phyloP scores from a whole-genome alignment of 202 grass and related monocot genomes.

The Panicum hallii region DNA sequence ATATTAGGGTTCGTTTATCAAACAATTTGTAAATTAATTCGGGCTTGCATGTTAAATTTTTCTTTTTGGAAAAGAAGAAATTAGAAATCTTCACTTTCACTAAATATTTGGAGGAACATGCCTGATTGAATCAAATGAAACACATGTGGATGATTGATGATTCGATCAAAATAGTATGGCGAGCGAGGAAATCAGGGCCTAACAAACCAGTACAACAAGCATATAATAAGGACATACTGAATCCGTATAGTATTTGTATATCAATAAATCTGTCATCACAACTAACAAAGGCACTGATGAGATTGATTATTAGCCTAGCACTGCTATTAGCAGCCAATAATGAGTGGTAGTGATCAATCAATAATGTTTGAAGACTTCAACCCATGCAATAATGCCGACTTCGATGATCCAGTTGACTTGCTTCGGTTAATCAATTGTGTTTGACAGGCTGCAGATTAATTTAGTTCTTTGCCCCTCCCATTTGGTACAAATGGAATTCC shows the following conservation, averaged over 20 bases:
- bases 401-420: conserved; percentile 27
- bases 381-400: conserved; percentile 41
- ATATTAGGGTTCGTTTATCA: too few species aligned
- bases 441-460: not conserved
- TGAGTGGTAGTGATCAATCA: conserved; percentile 28
- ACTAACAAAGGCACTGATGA: not conserved
- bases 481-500: conserved; percentile 15
- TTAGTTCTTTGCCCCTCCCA: not conserved
- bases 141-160: not conserved
- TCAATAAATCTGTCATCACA: not conserved
- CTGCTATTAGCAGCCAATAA: not conserved
- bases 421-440: not conserved
- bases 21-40: not conserved
- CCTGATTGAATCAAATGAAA: not conserved
- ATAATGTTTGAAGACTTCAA: conserved; percentile 36
- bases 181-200: not conserved
- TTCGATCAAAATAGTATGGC: not conserved
- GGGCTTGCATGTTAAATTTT: not conserved
- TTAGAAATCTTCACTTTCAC: not conserved
- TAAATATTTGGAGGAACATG: not conserved
- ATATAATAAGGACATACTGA: not conserved
- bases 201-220: not conserved
- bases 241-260: too few species aligned
- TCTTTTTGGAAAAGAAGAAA: not conserved
- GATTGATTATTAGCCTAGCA: not conserved